Percentiles rank a stretch among this genome's conserved stretches.
Evolutionary conservation across 768 basidiomycete genomes (phyloP).

Genomic region (Termitomyces sp.): DNA sequence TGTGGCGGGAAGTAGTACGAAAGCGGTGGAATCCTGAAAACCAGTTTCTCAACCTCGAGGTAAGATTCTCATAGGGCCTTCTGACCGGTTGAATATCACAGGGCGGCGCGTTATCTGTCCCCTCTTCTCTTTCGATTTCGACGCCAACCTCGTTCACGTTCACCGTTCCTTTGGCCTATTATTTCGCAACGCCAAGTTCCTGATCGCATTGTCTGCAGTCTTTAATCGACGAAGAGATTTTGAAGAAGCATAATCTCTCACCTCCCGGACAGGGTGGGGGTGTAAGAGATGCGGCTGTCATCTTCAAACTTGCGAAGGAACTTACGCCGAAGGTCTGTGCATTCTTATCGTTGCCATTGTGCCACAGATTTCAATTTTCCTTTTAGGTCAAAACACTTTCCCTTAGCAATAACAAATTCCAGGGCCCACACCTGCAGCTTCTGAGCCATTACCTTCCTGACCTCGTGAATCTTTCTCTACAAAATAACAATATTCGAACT

Average conservation of each 20-base stretch:
- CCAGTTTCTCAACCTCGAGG: conserved; percentile 80
- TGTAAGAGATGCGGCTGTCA: conserved; percentile 68
- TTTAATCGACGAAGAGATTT: conserved; percentile 72
- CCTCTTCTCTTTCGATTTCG: conserved; percentile 5
- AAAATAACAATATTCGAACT: conserved; percentile 68
- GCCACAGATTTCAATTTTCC: conserved; percentile 6
- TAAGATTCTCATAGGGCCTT: conserved; percentile 32
- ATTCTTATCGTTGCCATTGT: background rate
- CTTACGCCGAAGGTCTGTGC: conserved; percentile 65
- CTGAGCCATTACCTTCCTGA: conserved; percentile 75
- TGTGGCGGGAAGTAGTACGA: conserved; percentile 75
- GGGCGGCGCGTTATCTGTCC: conserved; percentile 3
- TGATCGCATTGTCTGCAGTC: conserved; percentile 42
- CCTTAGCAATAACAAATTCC: conserved; percentile 69
- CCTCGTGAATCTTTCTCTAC: conserved; percentile 75
- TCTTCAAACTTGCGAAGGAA: conserved; percentile 83
- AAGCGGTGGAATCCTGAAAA: conserved; percentile 68
- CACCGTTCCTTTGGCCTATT: conserved; percentile 13
- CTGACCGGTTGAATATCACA: conserved; percentile 17
- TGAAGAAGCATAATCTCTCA: conserved; percentile 66
- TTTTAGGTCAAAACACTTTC: conserved; percentile 75
- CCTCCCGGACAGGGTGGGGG: conserved; percentile 72
- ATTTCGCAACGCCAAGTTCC: conserved; percentile 16
- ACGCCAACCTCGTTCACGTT: conserved; percentile 15
- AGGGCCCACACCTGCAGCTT: conserved; percentile 54